Evolutionary conservation across 352 stramenopile species (phyloP).

Genomic region (Pythium monospermum): DNA sequence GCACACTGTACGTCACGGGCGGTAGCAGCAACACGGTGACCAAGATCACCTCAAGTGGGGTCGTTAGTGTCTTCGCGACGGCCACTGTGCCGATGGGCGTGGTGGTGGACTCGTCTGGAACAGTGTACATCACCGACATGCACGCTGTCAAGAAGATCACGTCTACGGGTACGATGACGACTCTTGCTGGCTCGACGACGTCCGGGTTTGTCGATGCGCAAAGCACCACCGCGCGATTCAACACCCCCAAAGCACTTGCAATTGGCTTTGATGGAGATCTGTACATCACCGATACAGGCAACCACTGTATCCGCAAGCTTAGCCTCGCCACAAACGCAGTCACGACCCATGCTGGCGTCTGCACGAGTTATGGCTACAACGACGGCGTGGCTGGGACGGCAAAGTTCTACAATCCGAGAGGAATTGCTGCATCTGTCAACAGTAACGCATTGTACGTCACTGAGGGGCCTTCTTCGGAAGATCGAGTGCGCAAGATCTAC

Average conservation of each 20-base stretch:
- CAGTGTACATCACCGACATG: constrained; percentile 5
- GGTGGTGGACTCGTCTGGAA: constrained; percentile 1
- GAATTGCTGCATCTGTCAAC: neutral
- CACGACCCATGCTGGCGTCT: constrained; percentile 6
- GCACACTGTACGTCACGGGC: constrained; percentile 3
- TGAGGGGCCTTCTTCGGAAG: neutral
- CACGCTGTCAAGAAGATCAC: constrained; percentile 5
- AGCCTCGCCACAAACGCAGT: constrained; percentile 4
- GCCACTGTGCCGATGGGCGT: neutral
- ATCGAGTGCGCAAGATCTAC: constrained; percentile 12
- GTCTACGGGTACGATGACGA: neutral
- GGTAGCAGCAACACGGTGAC: constrained; percentile 5
- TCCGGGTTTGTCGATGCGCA: neutral
- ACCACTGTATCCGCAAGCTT: constrained; percentile 14
- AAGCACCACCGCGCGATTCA: constrained; percentile 4
- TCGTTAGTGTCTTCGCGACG: neutral
- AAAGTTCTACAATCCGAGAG: constrained; percentile 1
- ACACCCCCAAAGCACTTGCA: neutral
- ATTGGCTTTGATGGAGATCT: constrained; percentile 14
- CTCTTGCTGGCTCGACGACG: neutral
- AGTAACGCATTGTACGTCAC: constrained; percentile 12
- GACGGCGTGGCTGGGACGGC: neutral
- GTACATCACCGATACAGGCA: constrained; percentile 6
- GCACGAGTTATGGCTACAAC: neutral
- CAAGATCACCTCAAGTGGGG: constrained; percentile 4